These are phyloP conservation scores for Solanum sparsipilum DNA, from an alignment of 257 asterid species.

Conservation along the genomic window DNA sequence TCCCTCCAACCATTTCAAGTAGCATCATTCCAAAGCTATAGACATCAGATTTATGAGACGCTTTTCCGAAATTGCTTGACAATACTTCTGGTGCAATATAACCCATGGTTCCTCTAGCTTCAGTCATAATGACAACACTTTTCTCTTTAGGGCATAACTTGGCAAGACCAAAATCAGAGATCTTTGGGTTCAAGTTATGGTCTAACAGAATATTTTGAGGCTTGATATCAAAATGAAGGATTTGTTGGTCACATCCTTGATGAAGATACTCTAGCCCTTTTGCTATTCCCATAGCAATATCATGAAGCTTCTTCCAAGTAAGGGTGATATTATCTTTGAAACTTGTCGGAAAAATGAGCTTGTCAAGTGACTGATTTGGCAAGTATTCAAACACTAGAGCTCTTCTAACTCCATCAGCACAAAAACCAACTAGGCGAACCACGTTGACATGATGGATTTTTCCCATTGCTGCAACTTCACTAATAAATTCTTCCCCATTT, in stretches of 20 bases:
- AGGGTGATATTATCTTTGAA: neutral
- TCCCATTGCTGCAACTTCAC: constrained; percentile 30
- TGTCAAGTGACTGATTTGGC: constrained; percentile 25
- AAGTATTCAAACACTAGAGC: constrained; percentile 28
- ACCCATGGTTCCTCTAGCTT: constrained; percentile 22
- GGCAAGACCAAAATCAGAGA: constrained; percentile 28
- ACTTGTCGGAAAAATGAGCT: constrained; percentile 12
- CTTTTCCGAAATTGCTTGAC: constrained; percentile 21
- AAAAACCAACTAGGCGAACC: constrained; percentile 28
- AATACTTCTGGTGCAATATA: constrained; percentile 34
- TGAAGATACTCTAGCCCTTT: constrained; percentile 22
- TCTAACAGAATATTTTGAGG: constrained; percentile 11
- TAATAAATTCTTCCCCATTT: constrained; percentile 35
- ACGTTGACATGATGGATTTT: constrained; percentile 22
- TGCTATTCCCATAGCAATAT: constrained; percentile 19
- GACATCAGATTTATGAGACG: constrained; percentile 24
- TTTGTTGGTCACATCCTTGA: constrained; percentile 7
- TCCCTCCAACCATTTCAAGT: constrained; percentile 34
- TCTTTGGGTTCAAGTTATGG: constrained; percentile 12
- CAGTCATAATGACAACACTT: constrained; percentile 15
- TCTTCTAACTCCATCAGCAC: constrained; percentile 30
- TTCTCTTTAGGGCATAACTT: constrained; percentile 18
- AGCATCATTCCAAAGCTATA: constrained; percentile 27
- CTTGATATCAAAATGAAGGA: constrained; percentile 11
- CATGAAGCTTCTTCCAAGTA: constrained; percentile 2